A percentile compares a stretch with the other conserved stretches of the same genome.
Conservation (phyloP, 2,329 filamentous ascomycete genomes). For the Trichoderma oligosporum region DNA sequence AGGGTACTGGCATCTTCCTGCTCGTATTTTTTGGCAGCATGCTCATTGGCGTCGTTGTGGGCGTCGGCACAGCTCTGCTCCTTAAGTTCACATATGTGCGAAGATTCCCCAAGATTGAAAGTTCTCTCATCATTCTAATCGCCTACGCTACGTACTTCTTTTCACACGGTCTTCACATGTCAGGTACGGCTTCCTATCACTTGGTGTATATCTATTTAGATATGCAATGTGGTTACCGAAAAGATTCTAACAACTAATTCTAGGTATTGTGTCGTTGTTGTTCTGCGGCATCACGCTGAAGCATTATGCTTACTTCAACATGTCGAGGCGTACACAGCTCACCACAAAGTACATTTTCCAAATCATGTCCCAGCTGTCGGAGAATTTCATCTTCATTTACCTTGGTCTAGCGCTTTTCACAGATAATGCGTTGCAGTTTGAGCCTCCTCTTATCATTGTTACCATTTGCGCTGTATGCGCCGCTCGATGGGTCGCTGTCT, state of each 20-base stretch:
- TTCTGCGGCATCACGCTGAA: conserved; percentile 99
- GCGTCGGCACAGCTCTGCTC: conserved; percentile 79
- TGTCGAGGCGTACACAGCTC: conserved; percentile 94
- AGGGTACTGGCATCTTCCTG: conserved; percentile 91
- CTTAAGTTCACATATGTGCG: conserved; percentile 94
- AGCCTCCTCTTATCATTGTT: conserved; percentile 91
- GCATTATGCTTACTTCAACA: conserved; percentile 99
- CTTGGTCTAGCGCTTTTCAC: conserved; percentile 93
- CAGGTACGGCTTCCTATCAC: conserved; percentile 58
- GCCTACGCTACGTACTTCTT: conserved; percentile 98
- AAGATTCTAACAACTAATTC: no score
- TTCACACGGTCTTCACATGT: conserved; percentile 92
- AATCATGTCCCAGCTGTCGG: conserved; percentile 87
- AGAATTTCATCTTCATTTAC: conserved; percentile 99
- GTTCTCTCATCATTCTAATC: conserved; percentile 87
- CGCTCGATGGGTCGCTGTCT: conserved; percentile 89
- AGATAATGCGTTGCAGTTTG: conserved; percentile 81
- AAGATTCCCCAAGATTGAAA: conserved; percentile 93
- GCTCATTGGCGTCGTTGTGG: conserved; percentile 81
- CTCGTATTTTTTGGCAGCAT: conserved; percentile 93
- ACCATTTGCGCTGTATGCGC: conserved; percentile 88
- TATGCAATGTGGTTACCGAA: no score
- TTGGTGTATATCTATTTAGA: no score
- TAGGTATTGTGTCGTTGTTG: conserved; percentile 90
- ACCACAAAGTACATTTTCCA: conserved; percentile 98